Conservation (phyloP, 2,329 filamentous ascomycete genomes). For the Rutstroemia sp. region DNA sequence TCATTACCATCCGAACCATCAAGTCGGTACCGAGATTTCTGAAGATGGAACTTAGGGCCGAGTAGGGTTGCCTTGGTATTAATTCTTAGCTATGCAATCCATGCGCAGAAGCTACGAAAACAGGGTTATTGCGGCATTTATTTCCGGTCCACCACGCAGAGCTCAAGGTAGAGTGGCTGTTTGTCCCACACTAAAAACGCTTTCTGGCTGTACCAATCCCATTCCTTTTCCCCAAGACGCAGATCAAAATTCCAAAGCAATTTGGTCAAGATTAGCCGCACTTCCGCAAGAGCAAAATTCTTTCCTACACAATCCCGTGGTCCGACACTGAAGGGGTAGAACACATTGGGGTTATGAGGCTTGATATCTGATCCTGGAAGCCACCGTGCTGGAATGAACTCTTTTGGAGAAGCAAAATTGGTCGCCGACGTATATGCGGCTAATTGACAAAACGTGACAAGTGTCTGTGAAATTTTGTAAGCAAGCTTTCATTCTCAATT, state of each 20-base stretch:
- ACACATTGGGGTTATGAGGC: slow-evolving; percentile 31
- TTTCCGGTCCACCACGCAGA: no score
- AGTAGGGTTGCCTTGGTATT: no score
- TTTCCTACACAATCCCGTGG: slow-evolving; percentile 16
- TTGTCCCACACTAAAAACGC: no score
- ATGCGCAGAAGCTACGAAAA: no score
- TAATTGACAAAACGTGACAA: background rate
- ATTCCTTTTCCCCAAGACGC: no score
- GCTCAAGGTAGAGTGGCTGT: no score
- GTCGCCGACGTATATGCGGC: background rate
- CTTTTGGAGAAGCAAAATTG: slow-evolving; percentile 10
- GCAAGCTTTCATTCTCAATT: background rate
- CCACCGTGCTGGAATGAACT: slow-evolving; percentile 15
- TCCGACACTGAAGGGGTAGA: slow-evolving; percentile 16
- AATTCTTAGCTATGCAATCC: no score
- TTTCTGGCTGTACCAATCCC: no score
- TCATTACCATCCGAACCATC: no score
- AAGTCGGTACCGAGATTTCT: no score
- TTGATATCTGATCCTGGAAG: slow-evolving; percentile 31
- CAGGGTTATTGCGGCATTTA: no score
- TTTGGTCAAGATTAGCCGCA: slow-evolving; percentile 13
- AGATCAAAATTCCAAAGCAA: slow-evolving; percentile 17
- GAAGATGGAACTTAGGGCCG: no score
- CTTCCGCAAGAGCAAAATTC: slow-evolving; percentile 6
- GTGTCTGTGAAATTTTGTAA: background rate